Base-by-base conservation (phyloP, 176 grass and related monocot species). In the Urochloa ruziziensis region DNA sequence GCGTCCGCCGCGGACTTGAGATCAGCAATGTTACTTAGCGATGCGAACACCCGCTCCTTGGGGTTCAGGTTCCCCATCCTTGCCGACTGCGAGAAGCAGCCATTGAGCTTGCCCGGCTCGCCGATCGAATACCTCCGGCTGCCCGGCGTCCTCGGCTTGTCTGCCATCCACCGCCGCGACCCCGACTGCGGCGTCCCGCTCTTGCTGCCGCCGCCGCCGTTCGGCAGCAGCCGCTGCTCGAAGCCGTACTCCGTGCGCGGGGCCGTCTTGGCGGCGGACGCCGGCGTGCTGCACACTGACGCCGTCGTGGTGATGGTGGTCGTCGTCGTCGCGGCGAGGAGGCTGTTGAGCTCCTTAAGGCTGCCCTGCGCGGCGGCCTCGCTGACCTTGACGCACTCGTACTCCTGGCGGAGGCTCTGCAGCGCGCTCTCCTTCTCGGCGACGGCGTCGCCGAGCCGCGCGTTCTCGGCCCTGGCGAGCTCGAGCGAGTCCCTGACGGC, bases 361-460 rank as follows among this genome's bases (percentile, higher is more conserved):
- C 96, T 99, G 25, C 91, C 88, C 77, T 86, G 91, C 29, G 91
- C 96, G 1, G 93, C 91, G 73, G 89, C 88, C 78, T 99, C 96
- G 65, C 93, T 99, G 86, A 99, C 91, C 88, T 94, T 96, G 78
- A 99, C 56, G 87, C 91, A 91, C 47, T 99, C 93, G 51, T 83
- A 89, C 78, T 99, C 93, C 82, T 96, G 96, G 25, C 91, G 92
- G 10, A 96, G 73, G 67, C 80, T 65, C 70, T 83, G 95, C 43
- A 98, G 87, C 30, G 86, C 79, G 60, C n/a, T 39, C 29, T 98
- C 92, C 69, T 93, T 99, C 2, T 85, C 93, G 36, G 87, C 86
- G 58, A 91, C 62, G 3, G 49, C 72, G 83, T 77, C 89, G 62
- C 87, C 79, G 39, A 99, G 86, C 34, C 88, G 86, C 24, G 83